Conservation (phyloP, 257 asterid genomes). For the Solanum bukasovii region DNA sequence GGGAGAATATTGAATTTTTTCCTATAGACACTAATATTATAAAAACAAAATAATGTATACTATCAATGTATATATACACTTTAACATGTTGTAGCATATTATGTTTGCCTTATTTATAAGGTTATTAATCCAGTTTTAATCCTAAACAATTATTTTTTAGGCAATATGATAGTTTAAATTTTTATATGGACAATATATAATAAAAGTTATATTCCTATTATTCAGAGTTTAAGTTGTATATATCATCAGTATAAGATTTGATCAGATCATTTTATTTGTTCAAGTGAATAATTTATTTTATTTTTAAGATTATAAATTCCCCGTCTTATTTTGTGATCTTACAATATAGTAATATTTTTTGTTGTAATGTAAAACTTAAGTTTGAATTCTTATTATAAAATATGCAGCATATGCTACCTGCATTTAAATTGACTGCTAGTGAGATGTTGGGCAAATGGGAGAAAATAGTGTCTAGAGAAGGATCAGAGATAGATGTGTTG, state of each 20-base stretch:
- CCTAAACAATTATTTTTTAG: no score
- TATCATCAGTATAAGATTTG: no score
- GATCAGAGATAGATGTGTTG: slow-evolving; percentile 3
- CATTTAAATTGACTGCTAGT: neutral
- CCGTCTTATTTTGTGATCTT: neutral
- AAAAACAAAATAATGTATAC: neutral
- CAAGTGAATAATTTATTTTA: neutral
- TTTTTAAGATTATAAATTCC: neutral
- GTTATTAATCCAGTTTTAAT: neutral
- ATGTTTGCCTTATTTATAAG: neutral
- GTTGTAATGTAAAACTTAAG: neutral
- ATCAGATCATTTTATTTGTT: neutral
- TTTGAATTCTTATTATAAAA: neutral
- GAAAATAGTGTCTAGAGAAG: neutral
- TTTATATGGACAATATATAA: no score
- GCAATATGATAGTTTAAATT: no score
- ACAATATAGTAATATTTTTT: neutral
- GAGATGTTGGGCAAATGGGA: slow-evolving; percentile 8
- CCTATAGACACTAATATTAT: neutral
- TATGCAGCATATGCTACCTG: slow-evolving; percentile 8
- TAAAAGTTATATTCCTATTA: neutral
- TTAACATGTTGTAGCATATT: neutral
- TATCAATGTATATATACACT: no score
- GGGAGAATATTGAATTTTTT: no score
- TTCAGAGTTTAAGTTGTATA: no score